Evolutionary conservation across 139 green algal species (phyloP), one percentile per base, ranked within the genome.

Genomic region (Chlorella vulgaris): DNA sequence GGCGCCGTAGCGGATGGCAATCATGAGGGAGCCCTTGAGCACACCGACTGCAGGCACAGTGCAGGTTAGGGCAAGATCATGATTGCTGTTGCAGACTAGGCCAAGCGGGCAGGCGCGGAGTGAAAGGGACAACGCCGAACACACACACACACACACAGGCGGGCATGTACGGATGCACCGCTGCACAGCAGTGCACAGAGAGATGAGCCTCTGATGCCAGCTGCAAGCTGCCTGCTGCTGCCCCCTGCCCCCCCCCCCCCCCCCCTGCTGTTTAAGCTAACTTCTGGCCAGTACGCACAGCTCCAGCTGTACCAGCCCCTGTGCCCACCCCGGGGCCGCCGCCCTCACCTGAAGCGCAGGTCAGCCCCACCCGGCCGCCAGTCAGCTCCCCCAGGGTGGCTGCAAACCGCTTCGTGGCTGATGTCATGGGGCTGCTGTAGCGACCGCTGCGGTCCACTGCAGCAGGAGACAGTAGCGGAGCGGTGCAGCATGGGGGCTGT

Each of bases 311-410:
- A n/a, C n/a, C n/a, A n/a, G n/a, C n/a, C n/a, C n/a, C n/a, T n/a
- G n/a, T n/a, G n/a, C n/a, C n/a, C n/a, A n/a, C n/a, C n/a, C n/a
- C n/a, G n/a, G n/a, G n/a, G n/a, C n/a, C n/a, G n/a, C n/a, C n/a
- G n/a, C n/a, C 73, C 69, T 5, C 73, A 79, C 73, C 73, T 28
- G 89, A 94, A 24, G 84, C 84, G 31, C 70, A 88, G 10, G 78
- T 88, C 36, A 97, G 87, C 18, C 93, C 93, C 80, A 97, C 92
- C 7, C 93, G 89, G 0, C 93, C 93, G 35, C 93, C 93, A 8
- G 93, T 97, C 47, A 97, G 90, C 89, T 97, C 93, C 0, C 93
- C 93, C 31, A 97, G 84, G 21, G 93, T 97, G 47, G 92, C 92
- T 0, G 90, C 93, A 87, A 97, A 97, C 29, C 87, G 81, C 38